Conservation (phyloP, 1,284 basidiomycete species). For the Sanghuangporus weigelae region DNA sequence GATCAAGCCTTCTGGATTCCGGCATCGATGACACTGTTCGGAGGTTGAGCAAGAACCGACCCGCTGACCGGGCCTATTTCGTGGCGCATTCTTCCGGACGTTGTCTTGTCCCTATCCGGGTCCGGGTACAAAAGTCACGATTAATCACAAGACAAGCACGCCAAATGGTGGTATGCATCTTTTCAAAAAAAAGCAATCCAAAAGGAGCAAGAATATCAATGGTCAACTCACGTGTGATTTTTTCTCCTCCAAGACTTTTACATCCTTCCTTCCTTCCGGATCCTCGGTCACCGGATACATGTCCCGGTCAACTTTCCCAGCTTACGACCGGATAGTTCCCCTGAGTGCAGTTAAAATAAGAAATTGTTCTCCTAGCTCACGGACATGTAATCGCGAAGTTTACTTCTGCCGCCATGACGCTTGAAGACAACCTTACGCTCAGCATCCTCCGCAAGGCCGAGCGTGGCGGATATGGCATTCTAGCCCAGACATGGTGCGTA, state of each 20-base stretch:
- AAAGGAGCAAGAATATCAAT: no score
- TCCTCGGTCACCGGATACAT: no score
- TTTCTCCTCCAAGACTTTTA: no score
- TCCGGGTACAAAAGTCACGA: no score
- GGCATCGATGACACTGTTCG: neutral
- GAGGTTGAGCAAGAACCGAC: neutral
- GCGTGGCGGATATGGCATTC: conserved; percentile 39
- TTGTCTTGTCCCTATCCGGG: no score
- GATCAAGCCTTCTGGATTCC: neutral
- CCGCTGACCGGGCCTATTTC: neutral
- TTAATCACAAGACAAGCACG: no score
- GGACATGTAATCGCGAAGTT: neutral
- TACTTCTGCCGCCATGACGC: conserved; percentile 1
- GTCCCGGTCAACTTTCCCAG: neutral
- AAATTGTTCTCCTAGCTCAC: neutral
- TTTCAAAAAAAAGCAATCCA: no score
- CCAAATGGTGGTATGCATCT: no score
- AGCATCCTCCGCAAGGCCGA: conserved; percentile 39
- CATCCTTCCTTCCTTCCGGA: no score
- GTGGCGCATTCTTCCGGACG: neutral
- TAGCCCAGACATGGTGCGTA: conserved; percentile 40
- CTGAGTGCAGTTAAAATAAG: neutral
- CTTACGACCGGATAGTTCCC: neutral
- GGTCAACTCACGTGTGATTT: no score
- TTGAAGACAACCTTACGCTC: conserved; percentile 34